Evolutionary conservation across 352 stramenopile genomes (phyloP), one percentile per base, ranked within the genome.

Genomic region (Phytophthora citricola): DNA sequence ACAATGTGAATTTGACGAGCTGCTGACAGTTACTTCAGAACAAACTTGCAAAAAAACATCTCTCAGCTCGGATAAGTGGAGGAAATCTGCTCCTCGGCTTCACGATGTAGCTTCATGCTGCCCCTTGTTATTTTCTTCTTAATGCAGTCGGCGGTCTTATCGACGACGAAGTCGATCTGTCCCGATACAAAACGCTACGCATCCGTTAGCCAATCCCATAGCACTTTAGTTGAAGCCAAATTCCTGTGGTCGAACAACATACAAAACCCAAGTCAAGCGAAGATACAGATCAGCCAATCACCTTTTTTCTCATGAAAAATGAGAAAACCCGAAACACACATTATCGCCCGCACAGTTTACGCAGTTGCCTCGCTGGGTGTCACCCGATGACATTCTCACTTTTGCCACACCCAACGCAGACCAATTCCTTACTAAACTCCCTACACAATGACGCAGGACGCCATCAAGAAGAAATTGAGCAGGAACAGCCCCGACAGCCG

Each of bases 381-480:
- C 12, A 4, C 27, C 15, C 32, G 8, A 17, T 22, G 7, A 20
- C 59, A 67, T 56, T 61, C 14, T 48, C 43, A 14, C 15, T 55
- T 67, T 62, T 38, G 43, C 41, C 40, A 11, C 17, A 10, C 20
- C 20, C 43, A 49, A 22, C 43, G 5, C 12, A n/a, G 29, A 26
- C 14, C 24, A 36, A 24, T 26, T 44, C 14, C 40, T 26, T 31
- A 45, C 3, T 6, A 12, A 34, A 31, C 41, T 20, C 22, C 24
- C 27, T 22, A 24, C 17, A 47, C 24, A 11, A 72, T 75, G 60
- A 46, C 34, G 7, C 66, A 59, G 44, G 32, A 63, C 53, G 4
- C 20, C 14, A 17, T 44, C 32, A 72, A 58, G 50, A 69, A 64
- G 38, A 65, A 65, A 32, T 12, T 58, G 1, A 8, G 26, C 26